phyloP scores from a whole-genome alignment of 352 stramenopile species.

The Globisporangium paddicum region DNA sequence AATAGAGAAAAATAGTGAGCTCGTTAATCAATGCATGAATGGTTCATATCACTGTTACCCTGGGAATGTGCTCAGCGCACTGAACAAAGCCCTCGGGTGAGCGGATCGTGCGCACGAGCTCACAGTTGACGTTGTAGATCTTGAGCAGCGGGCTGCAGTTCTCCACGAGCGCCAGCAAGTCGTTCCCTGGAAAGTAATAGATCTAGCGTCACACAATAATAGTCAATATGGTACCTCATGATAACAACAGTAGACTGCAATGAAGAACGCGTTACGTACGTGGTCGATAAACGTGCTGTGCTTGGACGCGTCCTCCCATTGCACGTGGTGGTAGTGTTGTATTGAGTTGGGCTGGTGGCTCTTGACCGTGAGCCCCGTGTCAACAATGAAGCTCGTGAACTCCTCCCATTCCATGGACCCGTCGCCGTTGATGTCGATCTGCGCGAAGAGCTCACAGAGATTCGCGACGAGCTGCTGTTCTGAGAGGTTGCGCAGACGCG shows the following conservation, averaged over 20 bases:
- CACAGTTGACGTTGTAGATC: conserved; percentile 79
- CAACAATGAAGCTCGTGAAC: conserved; percentile 90
- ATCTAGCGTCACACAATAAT: conserved; percentile 21
- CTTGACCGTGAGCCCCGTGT: conserved; percentile 78
- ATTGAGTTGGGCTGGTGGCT: conserved; percentile 87
- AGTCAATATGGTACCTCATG: neutral
- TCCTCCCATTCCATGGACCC: conserved; percentile 92
- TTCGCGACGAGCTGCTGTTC: conserved; percentile 82
- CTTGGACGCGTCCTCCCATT: conserved; percentile 82
- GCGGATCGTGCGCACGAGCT: conserved; percentile 55
- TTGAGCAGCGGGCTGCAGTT: conserved; percentile 72
- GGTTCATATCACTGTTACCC: conserved; percentile 16
- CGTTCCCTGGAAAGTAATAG: conserved; percentile 76
- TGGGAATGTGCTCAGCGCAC: conserved; percentile 69
- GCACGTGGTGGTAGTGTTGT: conserved; percentile 73
- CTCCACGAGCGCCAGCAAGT: conserved; percentile 70
- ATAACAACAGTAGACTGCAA: neutral
- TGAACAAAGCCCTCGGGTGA: conserved; percentile 72
- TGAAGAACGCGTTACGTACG: conserved; percentile 10
- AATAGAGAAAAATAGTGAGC: neutral
- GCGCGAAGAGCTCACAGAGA: conserved; percentile 85
- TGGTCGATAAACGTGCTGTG: conserved; percentile 82
- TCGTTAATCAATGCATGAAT: neutral
- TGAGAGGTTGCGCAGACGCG: conserved; percentile 51
- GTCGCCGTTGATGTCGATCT: conserved; percentile 91